phyloP scores from a whole-genome alignment of 1,139 yeast genomes.

The Scheffersomyces titani region DNA sequence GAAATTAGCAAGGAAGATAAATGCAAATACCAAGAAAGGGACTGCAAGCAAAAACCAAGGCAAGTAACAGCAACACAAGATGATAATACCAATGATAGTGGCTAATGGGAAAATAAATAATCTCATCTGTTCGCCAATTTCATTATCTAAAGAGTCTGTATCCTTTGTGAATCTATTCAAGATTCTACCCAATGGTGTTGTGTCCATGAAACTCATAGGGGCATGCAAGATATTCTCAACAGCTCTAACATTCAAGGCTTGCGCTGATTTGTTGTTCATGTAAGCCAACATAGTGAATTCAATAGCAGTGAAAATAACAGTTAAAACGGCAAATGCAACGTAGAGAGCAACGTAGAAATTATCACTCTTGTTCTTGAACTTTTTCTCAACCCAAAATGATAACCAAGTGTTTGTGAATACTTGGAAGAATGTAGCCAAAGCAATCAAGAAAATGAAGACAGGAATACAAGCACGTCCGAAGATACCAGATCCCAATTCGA shows the following conservation, averaged over 20 bases:
- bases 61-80: conserved; percentile 45
- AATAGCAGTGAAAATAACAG: conserved; percentile 49
- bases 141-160: conserved; percentile 50
- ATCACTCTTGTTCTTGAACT: conserved; percentile 20
- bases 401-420: conserved; percentile 38
- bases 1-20: conserved; percentile 36
- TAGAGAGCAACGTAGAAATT: conserved; percentile 32
- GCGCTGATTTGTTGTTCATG: conserved; percentile 48
- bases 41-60: conserved; percentile 51
- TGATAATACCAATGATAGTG: conserved; percentile 41
- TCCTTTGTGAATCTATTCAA: conserved; percentile 58
- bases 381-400: conserved; percentile 37
- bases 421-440: conserved; percentile 25
- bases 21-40: conserved; percentile 36
- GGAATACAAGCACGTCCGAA: conserved; percentile 37
- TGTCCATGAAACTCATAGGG: conserved; percentile 48
- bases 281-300: conserved; percentile 59
- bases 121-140: conserved; percentile 46
- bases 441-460: conserved; percentile 21
- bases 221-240: conserved; percentile 40
- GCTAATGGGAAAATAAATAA: conserved; percentile 43
- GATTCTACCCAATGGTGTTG: conserved; percentile 48
- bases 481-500: conserved; percentile 58
- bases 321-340: conserved; percentile 29
- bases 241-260: conserved; percentile 38